Evolutionary conservation across 768 basidiomycete genomes (phyloP).

Genomic region (Royoungia palumana): DNA sequence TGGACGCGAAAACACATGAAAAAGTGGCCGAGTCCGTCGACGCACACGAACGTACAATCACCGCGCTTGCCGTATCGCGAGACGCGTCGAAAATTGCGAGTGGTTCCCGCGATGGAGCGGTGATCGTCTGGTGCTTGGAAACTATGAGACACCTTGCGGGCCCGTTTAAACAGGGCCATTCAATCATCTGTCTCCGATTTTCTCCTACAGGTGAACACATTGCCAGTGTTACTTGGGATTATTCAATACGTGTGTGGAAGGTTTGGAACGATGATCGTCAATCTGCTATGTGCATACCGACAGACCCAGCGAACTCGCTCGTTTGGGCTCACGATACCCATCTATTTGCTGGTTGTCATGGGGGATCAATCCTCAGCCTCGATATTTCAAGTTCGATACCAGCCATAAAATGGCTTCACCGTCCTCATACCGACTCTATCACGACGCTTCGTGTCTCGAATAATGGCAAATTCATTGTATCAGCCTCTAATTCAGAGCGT

Average conservation of each 20-base stretch:
- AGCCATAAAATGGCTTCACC: constrained; percentile 3
- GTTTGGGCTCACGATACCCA: constrained; percentile 18
- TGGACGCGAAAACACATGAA: constrained; percentile 4
- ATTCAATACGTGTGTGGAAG: constrained; percentile 9
- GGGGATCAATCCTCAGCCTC: constrained; percentile 13
- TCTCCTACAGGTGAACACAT: constrained; percentile 20
- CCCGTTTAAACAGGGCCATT: constrained; percentile 14
- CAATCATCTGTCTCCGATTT: constrained; percentile 17
- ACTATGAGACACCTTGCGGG: constrained; percentile 13
- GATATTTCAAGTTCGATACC: constrained; percentile 2
- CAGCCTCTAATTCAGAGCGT: constrained; percentile 15
- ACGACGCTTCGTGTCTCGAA: constrained; percentile 16
- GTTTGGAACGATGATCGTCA: not conserved
- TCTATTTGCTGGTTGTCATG: constrained; percentile 15
- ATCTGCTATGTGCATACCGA: not conserved
- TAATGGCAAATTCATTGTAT: constrained; percentile 20
- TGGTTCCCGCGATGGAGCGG: constrained; percentile 19
- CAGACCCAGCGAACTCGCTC: constrained; percentile 12
- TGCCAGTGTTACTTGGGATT: constrained; percentile 11
- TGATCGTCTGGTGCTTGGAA: constrained; percentile 21
- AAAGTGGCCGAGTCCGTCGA: constrained; percentile 7
- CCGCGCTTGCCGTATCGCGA: constrained; percentile 19
- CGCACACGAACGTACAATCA: constrained; percentile 14
- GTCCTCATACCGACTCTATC: constrained; percentile 14
- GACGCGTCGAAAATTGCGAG: constrained; percentile 19